Evolutionary conservation across 2,329 filamentous ascomycete genomes (phyloP), one percentile per base, ranked within the genome.

Genomic region (Pyrenophora graminea): DNA sequence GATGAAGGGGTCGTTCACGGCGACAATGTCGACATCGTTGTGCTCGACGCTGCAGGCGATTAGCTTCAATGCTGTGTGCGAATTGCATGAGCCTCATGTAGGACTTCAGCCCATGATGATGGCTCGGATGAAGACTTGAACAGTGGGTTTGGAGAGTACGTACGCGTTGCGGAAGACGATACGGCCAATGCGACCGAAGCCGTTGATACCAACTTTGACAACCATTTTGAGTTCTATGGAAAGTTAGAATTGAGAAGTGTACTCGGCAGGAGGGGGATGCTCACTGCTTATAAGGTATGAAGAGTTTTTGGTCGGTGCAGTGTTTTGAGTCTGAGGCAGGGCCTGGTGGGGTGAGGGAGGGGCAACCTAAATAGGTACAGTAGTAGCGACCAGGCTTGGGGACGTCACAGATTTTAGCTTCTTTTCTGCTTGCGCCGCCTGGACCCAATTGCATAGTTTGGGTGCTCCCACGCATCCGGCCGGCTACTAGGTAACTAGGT

Each of bases 1-100:
- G 81, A 99, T 97, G 88, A 99, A 97, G 71, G 94, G 94, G 79
- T 97, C 94, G 85, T 99, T 97, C 82, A 97, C 91, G 71, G 94
- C 93, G 73, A 97, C 91, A 72, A 99, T 84, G 72, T 96, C 85
- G 75, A 97, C 89, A 55, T 95, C 89, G 71, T 84, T 79, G 81
- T 93, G 89, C 86, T 95, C 88, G 76, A 95, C 77, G 73, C 85
- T 87, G 70, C 44, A 62, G 38, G 39, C 39, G 58, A 53, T 72
- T 45, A 69, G 66, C 55, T 47, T 41, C 3, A 3, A 21, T 21
- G 19, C 5, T 5, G 5, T 21, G 19, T 21, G 19, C 19, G 19
- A 21, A 21, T 21, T 21, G 19, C 19, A 21, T 21, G 19, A 5
- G 19, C 19, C 19, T 21, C 19, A 21, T 21, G 19, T 21, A 21